Conservation (phyloP, 441 rosid species). For the Corymbia calophylla region DNA sequence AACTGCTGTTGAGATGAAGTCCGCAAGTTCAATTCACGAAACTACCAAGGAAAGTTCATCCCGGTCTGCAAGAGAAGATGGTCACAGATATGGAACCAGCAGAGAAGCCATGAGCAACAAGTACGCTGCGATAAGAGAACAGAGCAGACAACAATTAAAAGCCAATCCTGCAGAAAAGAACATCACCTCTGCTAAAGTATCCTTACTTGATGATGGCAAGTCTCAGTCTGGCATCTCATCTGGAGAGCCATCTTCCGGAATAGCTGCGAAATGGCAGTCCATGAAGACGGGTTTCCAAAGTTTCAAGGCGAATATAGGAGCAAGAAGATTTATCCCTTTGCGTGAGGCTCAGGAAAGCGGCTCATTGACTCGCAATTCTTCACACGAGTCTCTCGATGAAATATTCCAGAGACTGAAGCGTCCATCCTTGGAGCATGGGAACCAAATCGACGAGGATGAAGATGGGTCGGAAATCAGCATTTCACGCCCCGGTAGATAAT, state of each 20-base stretch:
- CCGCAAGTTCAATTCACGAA: constrained; percentile 28
- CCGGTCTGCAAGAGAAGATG: constrained; percentile 31
- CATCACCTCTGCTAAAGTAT: constrained; percentile 71
- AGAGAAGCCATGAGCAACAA: constrained; percentile 80
- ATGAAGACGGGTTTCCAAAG: constrained; percentile 85
- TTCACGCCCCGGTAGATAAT: constrained; percentile 16
- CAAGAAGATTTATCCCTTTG: constrained; percentile 60
- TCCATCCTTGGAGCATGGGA: constrained; percentile 36
- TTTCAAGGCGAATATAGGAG: constrained; percentile 73
- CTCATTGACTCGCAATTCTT: constrained; percentile 27
- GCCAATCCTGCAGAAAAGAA: constrained; percentile 42
- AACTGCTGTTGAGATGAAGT: constrained; percentile 61
- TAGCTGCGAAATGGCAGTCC: constrained; percentile 69
- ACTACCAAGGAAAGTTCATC: constrained; percentile 39
- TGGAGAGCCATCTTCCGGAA: constrained; percentile 47
- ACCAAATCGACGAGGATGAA: constrained; percentile 37
- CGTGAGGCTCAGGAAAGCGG: constrained; percentile 47
- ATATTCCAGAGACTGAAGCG: constrained; percentile 88
- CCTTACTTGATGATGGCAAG: constrained; percentile 53
- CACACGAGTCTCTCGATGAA: constrained; percentile 69
- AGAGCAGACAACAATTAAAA: constrained; percentile 43
- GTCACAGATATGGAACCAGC: constrained; percentile 44
- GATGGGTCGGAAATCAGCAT: constrained; percentile 14
- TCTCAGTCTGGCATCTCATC: constrained; percentile 22
- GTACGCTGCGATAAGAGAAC: constrained; percentile 82